Evolutionary conservation across 495 filamentous ascomycete species (phyloP), one percentile per base, ranked within the genome.

Genomic region (Delitschia confertaspora): DNA sequence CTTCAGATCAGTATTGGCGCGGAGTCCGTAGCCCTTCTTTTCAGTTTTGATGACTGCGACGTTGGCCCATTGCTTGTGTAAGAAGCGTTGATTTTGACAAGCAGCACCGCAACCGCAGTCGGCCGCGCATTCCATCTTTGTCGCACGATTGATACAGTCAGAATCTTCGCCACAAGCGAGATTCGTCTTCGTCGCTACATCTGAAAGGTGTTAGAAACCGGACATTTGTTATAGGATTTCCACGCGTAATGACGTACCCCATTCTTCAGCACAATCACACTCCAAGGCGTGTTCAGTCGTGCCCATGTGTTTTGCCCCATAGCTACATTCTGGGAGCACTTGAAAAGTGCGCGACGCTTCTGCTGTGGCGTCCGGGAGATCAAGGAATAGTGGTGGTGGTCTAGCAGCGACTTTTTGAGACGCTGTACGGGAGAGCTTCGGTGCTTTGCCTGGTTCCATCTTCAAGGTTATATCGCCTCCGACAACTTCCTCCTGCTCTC

Each of bases 101-200:
- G 76, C 78, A 22, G 72, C 60, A 29, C 88, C 89, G 66, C 91
- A 99, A 51, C 83, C 80, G 64, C 88, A 95, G 37, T 82, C 77
- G 30, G 80, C 78, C 14, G 85, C 73, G 60, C 91, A 99, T 63
- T 99, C 91, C 71, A 99, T 94, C 58, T 94, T 95, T 23, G 91
- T 96, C 40, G 85, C 82, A 59, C 93, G 85, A 61, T 99, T 99
- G 68, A 99, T 99, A 63, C 91, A 99, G 63, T 96, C 91, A 13
- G 91, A 95, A 64, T 96, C 87, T 50, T 93, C 86, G 27, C 85
- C 91, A 63, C 91, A 99, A 36, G 91, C 88, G 59, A 78, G 65
- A 66, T 99, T 99, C 34, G 55, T 60, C 17, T 64, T 69, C 51
- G 62, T 70, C 47, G 67, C 70, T 13, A 64, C 60, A 57, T 81